A percentile compares a stretch with the other conserved stretches of the same genome.
phyloP scores from a whole-genome alignment of 768 basidiomycete genomes.

The Krasilnikovozyma curviuscula region DNA sequence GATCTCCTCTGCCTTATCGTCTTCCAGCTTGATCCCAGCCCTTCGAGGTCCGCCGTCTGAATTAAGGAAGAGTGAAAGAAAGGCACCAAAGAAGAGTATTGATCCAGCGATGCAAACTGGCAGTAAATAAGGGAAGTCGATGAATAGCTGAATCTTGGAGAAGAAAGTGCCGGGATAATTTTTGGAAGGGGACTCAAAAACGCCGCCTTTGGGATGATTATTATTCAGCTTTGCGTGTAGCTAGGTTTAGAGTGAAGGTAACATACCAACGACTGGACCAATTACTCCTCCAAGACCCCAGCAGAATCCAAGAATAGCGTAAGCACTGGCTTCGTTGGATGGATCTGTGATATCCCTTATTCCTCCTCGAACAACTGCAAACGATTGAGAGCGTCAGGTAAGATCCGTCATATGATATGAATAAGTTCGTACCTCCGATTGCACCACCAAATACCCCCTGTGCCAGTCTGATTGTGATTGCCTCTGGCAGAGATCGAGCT shows the following conservation, averaged over 20 bases:
- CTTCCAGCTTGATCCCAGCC: slow-evolving; percentile 60
- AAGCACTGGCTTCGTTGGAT: slow-evolving; percentile 52
- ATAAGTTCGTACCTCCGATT: slow-evolving; percentile 55
- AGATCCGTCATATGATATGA: not conserved
- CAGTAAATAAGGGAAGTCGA: not conserved
- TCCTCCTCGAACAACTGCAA: slow-evolving; percentile 38
- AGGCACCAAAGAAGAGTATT: slow-evolving; percentile 59
- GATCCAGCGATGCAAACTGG: slow-evolving; percentile 39
- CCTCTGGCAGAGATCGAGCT: slow-evolving; percentile 38
- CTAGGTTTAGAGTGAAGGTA: too few relatives aligned
- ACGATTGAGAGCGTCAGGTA: not conserved
- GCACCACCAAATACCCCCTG: slow-evolving; percentile 87
- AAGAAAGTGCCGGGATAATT: slow-evolving; percentile 77
- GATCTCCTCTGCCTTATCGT: slow-evolving; percentile 41
- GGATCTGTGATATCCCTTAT: slow-evolving; percentile 73
- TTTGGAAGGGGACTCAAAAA: slow-evolving; percentile 39
- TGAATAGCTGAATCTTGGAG: slow-evolving; percentile 36
- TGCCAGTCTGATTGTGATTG: slow-evolving; percentile 63
- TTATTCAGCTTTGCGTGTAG: slow-evolving; percentile 49
- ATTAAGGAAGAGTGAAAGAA: slow-evolving; percentile 72
- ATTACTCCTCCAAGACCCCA: slow-evolving; percentile 95
- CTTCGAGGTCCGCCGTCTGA: slow-evolving; percentile 77
- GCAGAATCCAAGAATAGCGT: slow-evolving; percentile 41
- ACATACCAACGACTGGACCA: slow-evolving; percentile 67
- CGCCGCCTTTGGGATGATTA: slow-evolving; percentile 12